Percentiles rank a stretch among this genome's conserved stretches.
Evolutionary conservation across 2,329 filamentous ascomycete genomes (phyloP).

Genomic region (Aurifilum marmelostoma): DNA sequence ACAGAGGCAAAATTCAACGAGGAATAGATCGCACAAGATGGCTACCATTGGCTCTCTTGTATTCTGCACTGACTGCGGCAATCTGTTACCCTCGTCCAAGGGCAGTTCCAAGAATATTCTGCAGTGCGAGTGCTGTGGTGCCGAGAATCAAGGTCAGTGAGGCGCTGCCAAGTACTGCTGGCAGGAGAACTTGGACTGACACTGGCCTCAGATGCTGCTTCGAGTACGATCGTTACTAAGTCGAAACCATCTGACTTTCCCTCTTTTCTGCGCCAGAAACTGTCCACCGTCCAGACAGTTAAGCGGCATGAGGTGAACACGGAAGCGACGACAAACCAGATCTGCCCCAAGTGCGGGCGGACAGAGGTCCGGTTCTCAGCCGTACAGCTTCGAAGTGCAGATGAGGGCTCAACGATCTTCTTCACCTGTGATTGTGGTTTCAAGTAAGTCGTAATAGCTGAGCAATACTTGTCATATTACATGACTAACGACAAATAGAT

Average conservation of each 20-base stretch:
- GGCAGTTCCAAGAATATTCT: constrained; percentile 76
- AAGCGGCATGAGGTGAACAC: constrained; percentile 77
- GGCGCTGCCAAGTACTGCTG: not conserved
- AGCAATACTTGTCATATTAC: constrained; percentile 26
- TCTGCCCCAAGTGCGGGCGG: constrained; percentile 79
- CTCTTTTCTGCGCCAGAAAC: constrained; percentile 83
- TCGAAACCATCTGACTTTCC: constrained; percentile 93
- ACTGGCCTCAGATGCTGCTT: constrained; percentile 63
- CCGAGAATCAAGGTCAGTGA: constrained; percentile 75
- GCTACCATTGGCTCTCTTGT: constrained; percentile 87
- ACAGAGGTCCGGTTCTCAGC: constrained; percentile 84
- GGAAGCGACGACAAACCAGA: constrained; percentile 67
- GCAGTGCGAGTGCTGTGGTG: constrained; percentile 83
- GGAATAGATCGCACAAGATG: constrained; percentile 55
- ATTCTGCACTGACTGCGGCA: constrained; percentile 92
- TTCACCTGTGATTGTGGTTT: constrained; percentile 86
- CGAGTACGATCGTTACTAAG: constrained; percentile 75
- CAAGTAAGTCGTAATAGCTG: constrained; percentile 60
- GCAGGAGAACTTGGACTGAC: constrained; percentile 11
- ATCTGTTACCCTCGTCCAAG: constrained; percentile 80
- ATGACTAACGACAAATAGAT: constrained; percentile 42
- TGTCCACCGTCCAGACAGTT: constrained; percentile 83
- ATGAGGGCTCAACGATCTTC: constrained; percentile 93
- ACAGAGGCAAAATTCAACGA: not conserved
- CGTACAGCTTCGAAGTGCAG: constrained; percentile 85